These are phyloP conservation scores for Pugionium dolabratum DNA, from an alignment of 345 rosid species.

Conservation along the genomic window DNA sequence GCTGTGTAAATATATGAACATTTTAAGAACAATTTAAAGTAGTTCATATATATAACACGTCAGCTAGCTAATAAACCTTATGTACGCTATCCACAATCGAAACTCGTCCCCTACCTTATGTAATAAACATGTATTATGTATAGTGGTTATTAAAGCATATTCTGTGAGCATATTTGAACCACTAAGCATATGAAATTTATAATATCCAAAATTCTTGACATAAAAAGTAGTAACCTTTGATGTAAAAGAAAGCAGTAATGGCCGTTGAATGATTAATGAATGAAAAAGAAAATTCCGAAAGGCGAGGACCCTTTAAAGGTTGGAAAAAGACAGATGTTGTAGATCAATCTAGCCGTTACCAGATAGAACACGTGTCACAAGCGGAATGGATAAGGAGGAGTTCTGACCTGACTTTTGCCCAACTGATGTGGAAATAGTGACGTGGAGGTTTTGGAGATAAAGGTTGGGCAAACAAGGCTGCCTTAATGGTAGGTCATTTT, in stretches of 20 bases:
- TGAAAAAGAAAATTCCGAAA: neutral
- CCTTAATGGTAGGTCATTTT: slow-evolving; percentile 21
- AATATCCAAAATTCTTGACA: too few relatives aligned
- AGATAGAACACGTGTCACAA: slow-evolving; percentile 28
- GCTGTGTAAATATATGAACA: too few relatives aligned
- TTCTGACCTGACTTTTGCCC: slow-evolving; percentile 39
- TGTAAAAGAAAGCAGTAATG: neutral
- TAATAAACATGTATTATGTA: slow-evolving; percentile 1
- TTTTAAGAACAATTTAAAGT: neutral
- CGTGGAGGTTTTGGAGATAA: slow-evolving; percentile 38
- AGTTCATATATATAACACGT: neutral
- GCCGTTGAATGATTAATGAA: slow-evolving; percentile 16
- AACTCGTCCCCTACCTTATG: neutral
- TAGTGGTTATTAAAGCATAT: neutral
- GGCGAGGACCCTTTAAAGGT: slow-evolving; percentile 17
- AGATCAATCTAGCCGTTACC: slow-evolving; percentile 42
- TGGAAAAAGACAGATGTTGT: slow-evolving; percentile 33
- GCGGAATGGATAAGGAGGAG: slow-evolving; percentile 10
- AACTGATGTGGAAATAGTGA: slow-evolving; percentile 40
- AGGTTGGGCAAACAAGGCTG: slow-evolving; percentile 5
- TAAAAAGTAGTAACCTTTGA: too few relatives aligned
- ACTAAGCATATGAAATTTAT: neutral
- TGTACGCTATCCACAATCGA: neutral
- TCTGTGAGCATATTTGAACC: neutral
- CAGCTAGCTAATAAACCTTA: neutral